phyloP scores from a whole-genome alignment of 371 early-diverging fungal genomes.

The Nematocida sp. region DNA sequence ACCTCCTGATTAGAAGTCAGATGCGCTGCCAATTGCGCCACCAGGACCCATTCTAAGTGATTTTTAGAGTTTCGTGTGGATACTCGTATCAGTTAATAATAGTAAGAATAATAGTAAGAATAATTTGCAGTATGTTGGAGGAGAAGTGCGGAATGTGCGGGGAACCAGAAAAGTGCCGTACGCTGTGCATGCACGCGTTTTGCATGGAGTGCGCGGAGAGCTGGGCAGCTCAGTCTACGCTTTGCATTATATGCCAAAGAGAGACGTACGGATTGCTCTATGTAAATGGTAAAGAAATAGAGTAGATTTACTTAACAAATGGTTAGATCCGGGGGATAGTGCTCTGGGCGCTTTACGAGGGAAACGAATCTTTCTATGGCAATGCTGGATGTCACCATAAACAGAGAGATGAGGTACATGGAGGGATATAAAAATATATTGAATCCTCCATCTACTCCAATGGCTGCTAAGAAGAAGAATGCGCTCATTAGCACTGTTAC shows the following conservation, averaged over 20 bases:
- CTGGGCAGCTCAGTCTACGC: conserved; percentile 10
- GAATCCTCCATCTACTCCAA: conserved; percentile 45
- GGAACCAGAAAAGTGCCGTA: conserved; percentile 17
- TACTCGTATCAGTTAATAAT: background rate
- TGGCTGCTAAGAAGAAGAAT: conserved; percentile 16
- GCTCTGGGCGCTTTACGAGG: background rate
- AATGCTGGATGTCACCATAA: conserved; percentile 2
- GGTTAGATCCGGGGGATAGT: background rate
- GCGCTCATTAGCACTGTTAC: background rate
- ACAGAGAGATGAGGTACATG: conserved; percentile 13
- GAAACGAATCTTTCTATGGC: conserved; percentile 18
- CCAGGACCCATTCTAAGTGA: conserved; percentile 33
- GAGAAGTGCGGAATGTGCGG: background rate
- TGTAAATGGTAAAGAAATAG: no score
- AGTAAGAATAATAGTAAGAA: background rate
- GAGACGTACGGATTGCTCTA: conserved; percentile 37
- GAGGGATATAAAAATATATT: conserved; percentile 20
- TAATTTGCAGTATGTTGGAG: no score
- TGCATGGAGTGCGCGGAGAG: conserved; percentile 23
- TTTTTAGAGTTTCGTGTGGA: background rate
- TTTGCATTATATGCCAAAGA: conserved; percentile 28
- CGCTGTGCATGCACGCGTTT: conserved; percentile 38
- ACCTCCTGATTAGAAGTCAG: conserved; percentile 60
- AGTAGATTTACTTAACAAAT: no score
- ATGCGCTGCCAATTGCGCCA: conserved; percentile 58